phyloP scores from a whole-genome alignment of 1,284 basidiomycete genomes.

The Albatrellus sp. region DNA sequence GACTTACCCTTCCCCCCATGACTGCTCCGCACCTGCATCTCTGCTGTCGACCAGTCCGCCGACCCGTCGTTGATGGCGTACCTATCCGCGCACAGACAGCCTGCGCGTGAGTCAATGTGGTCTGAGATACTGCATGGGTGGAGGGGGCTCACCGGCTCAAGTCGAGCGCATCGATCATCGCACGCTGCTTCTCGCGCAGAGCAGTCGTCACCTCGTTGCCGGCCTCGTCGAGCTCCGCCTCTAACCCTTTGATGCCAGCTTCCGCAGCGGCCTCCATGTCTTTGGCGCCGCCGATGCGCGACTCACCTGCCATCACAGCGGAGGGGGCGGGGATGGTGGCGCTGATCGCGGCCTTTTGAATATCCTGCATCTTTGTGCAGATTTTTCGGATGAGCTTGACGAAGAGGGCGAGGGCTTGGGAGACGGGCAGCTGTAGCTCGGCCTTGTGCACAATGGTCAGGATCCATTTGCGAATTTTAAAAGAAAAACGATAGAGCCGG shows the following conservation, averaged over 20 bases:
- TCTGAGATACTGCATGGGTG: background rate
- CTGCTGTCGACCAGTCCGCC: conserved; percentile 65
- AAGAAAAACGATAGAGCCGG: background rate
- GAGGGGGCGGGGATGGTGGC: conserved; percentile 33
- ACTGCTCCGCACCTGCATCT: conserved; percentile 52
- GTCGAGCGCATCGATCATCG: conserved; percentile 79
- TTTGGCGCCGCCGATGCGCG: conserved; percentile 11
- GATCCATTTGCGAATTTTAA: background rate
- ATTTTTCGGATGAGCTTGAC: conserved; percentile 86
- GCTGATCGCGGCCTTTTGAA: conserved; percentile 72
- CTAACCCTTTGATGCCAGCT: conserved; percentile 39
- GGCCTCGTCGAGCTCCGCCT: conserved; percentile 63
- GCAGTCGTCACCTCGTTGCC: conserved; percentile 41
- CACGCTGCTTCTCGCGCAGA: conserved; percentile 60
- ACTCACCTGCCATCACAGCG: conserved; percentile 4
- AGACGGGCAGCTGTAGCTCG: conserved; percentile 76
- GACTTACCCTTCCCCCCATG: conserved; percentile 33
- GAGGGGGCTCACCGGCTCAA: conserved; percentile 49
- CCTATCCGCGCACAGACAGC: conserved; percentile 28
- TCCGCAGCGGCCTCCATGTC: conserved; percentile 16
- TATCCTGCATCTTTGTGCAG: conserved; percentile 64
- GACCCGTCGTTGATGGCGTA: conserved; percentile 66
- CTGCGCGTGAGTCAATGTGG: conserved; percentile 12
- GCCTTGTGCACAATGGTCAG: conserved; percentile 23
- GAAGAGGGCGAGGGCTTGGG: conserved; percentile 85